Evolutionary conservation across 768 basidiomycete genomes (phyloP).

Genomic region (Stropharia rugosoannulata): DNA sequence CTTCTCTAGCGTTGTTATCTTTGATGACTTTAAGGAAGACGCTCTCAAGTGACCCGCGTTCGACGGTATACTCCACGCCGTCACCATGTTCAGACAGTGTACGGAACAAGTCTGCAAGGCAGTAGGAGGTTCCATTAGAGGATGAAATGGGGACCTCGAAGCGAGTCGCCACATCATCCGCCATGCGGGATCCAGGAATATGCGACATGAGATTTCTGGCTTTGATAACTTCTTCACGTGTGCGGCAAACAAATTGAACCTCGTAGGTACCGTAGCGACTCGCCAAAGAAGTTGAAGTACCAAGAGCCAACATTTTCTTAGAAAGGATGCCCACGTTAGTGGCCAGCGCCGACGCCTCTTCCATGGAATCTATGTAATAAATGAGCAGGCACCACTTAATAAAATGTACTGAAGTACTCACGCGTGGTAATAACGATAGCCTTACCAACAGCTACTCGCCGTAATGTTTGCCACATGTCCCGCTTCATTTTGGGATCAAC

Average conservation of each 20-base stretch:
- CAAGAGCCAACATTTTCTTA: slow-evolving; percentile 21
- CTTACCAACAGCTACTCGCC: slow-evolving; percentile 62
- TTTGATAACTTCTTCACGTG: slow-evolving; percentile 40
- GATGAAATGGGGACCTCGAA: slow-evolving; percentile 54
- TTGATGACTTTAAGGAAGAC: slow-evolving; percentile 8
- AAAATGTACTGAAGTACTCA: slow-evolving; percentile 27
- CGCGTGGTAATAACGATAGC: slow-evolving; percentile 73
- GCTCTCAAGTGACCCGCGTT: slow-evolving; percentile 6
- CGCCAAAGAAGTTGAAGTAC: slow-evolving; percentile 17
- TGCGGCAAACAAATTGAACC: slow-evolving; percentile 59
- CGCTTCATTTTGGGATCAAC: slow-evolving; percentile 83
- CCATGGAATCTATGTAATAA: slow-evolving; percentile 21
- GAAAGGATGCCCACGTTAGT: slow-evolving; percentile 24
- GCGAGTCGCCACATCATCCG: slow-evolving; percentile 63
- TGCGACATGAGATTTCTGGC: slow-evolving; percentile 50
- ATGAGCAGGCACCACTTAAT: background rate
- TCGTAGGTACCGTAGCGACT: slow-evolving; percentile 32
- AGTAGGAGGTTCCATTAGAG: background rate
- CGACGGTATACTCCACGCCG: slow-evolving; percentile 3
- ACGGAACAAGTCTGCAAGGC: slow-evolving; percentile 2
- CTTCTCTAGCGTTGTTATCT: slow-evolving; percentile 1
- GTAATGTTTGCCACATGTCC: slow-evolving; percentile 78
- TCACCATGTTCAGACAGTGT: background rate
- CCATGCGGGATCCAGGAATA: slow-evolving; percentile 53
- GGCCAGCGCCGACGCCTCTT: slow-evolving; percentile 24